Evolutionary conservation across 495 filamentous ascomycete species (phyloP).

Genomic region (Cenococcum geophilum): DNA sequence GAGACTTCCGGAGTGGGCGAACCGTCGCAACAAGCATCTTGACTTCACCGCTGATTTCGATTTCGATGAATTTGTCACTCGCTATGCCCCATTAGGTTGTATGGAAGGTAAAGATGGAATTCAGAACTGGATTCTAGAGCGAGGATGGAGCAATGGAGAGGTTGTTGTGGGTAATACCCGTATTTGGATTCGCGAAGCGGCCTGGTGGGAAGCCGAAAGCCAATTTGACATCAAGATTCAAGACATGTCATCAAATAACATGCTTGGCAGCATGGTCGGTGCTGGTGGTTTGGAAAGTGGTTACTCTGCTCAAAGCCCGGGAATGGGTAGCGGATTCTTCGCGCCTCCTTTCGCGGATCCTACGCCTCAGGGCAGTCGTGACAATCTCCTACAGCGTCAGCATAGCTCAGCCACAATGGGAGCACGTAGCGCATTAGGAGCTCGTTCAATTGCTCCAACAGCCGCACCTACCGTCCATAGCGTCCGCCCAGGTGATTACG

Average conservation of each 20-base stretch:
- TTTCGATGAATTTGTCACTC: conserved; percentile 76
- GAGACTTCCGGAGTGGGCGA: conserved; percentile 94
- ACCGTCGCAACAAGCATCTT: conserved; percentile 82
- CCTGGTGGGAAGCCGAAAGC: conserved; percentile 97
- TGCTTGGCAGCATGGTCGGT: conserved; percentile 45
- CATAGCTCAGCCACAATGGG: conserved; percentile 53
- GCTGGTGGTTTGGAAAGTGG: conserved; percentile 51
- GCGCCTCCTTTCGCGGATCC: conserved; percentile 52
- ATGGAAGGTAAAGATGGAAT: conserved; percentile 87
- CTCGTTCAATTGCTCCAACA: conserved; percentile 70
- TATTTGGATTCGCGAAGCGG: conserved; percentile 88
- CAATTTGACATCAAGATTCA: conserved; percentile 83
- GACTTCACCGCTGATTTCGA: conserved; percentile 98
- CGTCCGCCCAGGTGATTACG: conserved; percentile 65
- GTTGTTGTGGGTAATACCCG: conserved; percentile 84
- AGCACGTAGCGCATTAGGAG: conserved; percentile 50
- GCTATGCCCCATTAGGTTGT: conserved; percentile 80
- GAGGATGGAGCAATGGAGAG: conserved; percentile 97
- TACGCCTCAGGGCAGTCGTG: conserved; percentile 59
- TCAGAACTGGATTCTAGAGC: conserved; percentile 89
- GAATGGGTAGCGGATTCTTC: conserved; percentile 62
- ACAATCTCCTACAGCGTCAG: conserved; percentile 61
- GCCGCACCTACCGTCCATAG: conserved; percentile 54
- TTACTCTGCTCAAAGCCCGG: conserved; percentile 51
- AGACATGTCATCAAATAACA: conserved; percentile 43